Base-by-base conservation (phyloP, 2,329 filamentous ascomycete species). In the Stagonosporopsis rhizophila region DNA sequence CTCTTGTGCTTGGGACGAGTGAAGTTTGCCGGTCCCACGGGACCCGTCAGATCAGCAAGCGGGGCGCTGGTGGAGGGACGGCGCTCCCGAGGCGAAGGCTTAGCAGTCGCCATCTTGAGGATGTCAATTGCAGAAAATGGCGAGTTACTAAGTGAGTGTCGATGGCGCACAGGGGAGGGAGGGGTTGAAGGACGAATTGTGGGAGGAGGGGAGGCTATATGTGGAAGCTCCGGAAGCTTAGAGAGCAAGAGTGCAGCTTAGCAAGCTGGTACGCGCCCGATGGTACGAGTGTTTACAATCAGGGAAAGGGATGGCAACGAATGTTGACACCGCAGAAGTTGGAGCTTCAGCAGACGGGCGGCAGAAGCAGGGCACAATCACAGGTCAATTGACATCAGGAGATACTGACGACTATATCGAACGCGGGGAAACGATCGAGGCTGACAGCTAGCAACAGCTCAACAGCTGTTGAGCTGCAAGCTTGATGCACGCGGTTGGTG, bases 1-100 rank as follows among this genome's bases (percentile, higher is more conserved):
- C 95, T 87, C 83, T 92, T 97, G 81, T 99, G 95, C 81, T 98
- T 99, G 41, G 95, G 95, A 59, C 95, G 87, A 79, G 90, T 88
- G 74, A 96, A 94, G 38, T 88, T 89, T 15, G 59, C 55, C 37
- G 92, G 92, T n/a, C 89, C 89, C 54, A 97, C 87, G 17, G 91
- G 89, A 63, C 92, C 93, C 76, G 91, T 84, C 60, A 98, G 88
- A 74, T 96, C 92, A 62, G 90, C 86, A 67, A 97, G 88, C 42
- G 93, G 93, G 67, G 91, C 91, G 64, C 89, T 87, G 55, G 85
- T 89, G 19, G 92, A 96, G 56, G 90, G 92, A 65, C 86, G 90
- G 67, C 93, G 89, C 82, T 96, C 88, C 64, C 91, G 85, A 37
- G 80, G 78, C n/a, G 77, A 58, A 12, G 75, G 57, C 27, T 52